Evolutionary conservation across 345 rosid genomes (phyloP).

Genomic region (Turnera subulata): DNA sequence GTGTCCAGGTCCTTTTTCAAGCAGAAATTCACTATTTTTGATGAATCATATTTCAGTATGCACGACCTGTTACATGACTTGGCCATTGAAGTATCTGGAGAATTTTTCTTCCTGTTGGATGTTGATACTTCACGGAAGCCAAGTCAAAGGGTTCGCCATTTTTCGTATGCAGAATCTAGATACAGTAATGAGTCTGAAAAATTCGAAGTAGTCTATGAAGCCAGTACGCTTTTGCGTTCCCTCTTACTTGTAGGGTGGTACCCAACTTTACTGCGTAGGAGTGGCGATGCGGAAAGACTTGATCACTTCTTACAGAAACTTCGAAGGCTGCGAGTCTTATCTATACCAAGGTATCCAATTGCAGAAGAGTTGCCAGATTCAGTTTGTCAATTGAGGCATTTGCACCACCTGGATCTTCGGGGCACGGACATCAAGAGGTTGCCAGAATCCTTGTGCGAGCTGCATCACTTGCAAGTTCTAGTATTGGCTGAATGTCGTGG

Average conservation of each 20-base stretch:
- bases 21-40: background rate
- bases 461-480: background rate
- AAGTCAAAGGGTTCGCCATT: background rate
- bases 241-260: too few relatives aligned
- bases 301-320: background rate
- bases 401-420: background rate
- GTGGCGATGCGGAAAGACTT: background rate
- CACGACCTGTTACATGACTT: constrained; percentile 11
- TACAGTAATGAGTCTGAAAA: background rate
- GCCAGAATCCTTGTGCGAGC: background rate
- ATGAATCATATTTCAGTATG: constrained; percentile 3
- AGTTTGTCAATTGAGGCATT: background rate
- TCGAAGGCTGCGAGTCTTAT: background rate
- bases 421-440: background rate
- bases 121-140: background rate
- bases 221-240: background rate
- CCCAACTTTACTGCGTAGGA: background rate
- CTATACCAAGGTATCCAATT: background rate
- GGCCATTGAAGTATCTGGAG: constrained; percentile 12
- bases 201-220: background rate
- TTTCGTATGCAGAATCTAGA: background rate
- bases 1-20: constrained; percentile 18
- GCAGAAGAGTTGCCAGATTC: background rate
- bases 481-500: background rate
- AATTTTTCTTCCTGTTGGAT: constrained; percentile 6